Evolutionary conservation across 495 filamentous ascomycete species (phyloP).

Genomic region (Penicillium tannophilum): DNA sequence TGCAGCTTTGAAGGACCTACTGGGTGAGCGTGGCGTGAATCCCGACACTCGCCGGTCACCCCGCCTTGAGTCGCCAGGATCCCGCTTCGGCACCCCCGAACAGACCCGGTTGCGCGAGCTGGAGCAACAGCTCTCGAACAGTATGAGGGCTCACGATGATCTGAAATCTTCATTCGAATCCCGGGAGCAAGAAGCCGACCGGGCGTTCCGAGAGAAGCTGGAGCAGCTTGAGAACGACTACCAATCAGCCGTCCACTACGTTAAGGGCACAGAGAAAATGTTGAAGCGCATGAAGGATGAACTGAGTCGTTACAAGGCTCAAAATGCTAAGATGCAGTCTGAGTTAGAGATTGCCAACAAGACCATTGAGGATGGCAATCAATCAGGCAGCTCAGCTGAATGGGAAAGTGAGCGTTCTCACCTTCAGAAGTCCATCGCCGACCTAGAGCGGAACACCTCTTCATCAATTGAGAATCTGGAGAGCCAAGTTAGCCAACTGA

Average conservation of each 20-base stretch:
- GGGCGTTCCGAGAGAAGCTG: conserved; percentile 86
- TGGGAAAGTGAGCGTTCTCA: conserved; percentile 78
- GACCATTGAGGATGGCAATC: conserved; percentile 36
- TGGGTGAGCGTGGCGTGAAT: conserved; percentile 81
- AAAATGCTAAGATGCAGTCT: conserved; percentile 79
- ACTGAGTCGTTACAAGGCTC: conserved; percentile 80
- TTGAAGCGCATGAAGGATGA: conserved; percentile 98
- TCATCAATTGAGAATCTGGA: conserved; percentile 69
- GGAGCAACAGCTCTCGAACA: conserved; percentile 83
- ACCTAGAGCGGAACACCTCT: conserved; percentile 66
- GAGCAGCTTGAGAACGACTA: conserved; percentile 94
- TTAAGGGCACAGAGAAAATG: conserved; percentile 99
- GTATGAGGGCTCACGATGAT: conserved; percentile 79
- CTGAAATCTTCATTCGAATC: conserved; percentile 72
- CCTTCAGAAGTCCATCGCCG: conserved; percentile 66
- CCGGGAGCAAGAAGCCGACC: conserved; percentile 80
- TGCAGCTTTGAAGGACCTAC: conserved; percentile 85
- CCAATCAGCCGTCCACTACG: conserved; percentile 98
- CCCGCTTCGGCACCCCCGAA: conserved; percentile 77
- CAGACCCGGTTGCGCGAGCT: conserved; percentile 80
- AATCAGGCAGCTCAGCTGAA: conserved; percentile 49
- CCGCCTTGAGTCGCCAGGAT: conserved; percentile 67
- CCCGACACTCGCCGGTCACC: conserved; percentile 59
- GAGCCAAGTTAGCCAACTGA: conserved; percentile 65
- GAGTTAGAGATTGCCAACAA: conserved; percentile 65